Conservation (phyloP, 345 rosid genomes). For the Diplotaxis tenuifolia region DNA sequence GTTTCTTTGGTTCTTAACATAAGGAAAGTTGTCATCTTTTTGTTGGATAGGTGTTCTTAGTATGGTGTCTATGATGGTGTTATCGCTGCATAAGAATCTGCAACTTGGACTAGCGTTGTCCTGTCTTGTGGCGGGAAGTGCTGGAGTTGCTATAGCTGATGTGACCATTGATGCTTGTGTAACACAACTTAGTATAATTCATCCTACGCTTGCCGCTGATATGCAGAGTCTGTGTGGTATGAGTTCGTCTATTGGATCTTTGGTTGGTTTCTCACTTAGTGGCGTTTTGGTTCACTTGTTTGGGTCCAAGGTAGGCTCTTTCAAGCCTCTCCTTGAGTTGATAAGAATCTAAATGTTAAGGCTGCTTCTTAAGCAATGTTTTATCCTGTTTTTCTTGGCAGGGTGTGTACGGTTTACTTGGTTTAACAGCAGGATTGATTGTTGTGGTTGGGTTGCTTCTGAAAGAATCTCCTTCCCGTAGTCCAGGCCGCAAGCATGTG, state of each 20-base stretch:
- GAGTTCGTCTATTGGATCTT: conserved; percentile 60
- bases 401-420: conserved; percentile 71
- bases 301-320: conserved; percentile 54
- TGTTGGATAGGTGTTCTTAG: conserved; percentile 46
- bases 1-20: conserved; percentile 8
- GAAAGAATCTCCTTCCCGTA: conserved; percentile 44
- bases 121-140: conserved; percentile 52
- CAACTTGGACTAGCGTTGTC: conserved; percentile 52
- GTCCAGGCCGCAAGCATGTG: conserved; percentile 46
- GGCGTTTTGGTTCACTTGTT: conserved; percentile 60
- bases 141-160: conserved; percentile 65
- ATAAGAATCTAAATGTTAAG: background rate
- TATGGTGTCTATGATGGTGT: conserved; percentile 51
- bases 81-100: conserved; percentile 48
- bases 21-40: conserved; percentile 5
- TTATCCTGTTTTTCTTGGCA: conserved; percentile 33
- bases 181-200: conserved; percentile 55
- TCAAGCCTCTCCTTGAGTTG: background rate
- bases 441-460: conserved; percentile 52
- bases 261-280: conserved; percentile 61
- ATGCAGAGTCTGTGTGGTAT: conserved; percentile 78
- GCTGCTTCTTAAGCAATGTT: background rate
- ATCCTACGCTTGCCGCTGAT: conserved; percentile 69
- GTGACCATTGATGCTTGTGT: conserved; percentile 79
- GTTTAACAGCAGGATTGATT: conserved; percentile 51